Percentiles rank a stretch among this genome's conserved stretches.
These are phyloP conservation scores for Amphicarpaea edgeworthii DNA, from an alignment of 306 rosid genomes.

Conservation along the genomic window DNA sequence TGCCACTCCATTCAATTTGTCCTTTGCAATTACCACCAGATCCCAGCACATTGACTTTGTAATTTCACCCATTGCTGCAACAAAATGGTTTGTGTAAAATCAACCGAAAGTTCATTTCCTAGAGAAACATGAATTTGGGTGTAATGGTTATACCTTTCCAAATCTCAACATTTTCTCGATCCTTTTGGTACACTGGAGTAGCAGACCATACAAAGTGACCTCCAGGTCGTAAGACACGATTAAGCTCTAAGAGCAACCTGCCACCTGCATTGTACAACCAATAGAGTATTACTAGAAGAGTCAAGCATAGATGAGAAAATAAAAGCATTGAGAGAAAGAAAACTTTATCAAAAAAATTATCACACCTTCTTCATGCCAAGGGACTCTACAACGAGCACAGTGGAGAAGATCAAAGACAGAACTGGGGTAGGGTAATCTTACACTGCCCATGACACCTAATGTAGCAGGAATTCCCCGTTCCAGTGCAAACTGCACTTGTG, in stretches of 20 bases:
- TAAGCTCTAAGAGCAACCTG: conserved; percentile 78
- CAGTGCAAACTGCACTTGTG: conserved; percentile 90
- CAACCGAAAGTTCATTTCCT: conserved; percentile 2
- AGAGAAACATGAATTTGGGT: conserved; percentile 24
- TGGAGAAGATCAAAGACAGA: conserved; percentile 84
- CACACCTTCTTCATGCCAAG: conserved; percentile 92
- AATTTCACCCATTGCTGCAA: conserved; percentile 71
- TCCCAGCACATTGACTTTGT: conserved; percentile 92
- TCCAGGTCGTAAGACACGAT: conserved; percentile 90
- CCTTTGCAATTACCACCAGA: conserved; percentile 63
- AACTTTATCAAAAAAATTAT: not conserved
- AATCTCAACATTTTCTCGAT: conserved; percentile 73
- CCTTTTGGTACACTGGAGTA: conserved; percentile 85
- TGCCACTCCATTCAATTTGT: conserved; percentile 73
- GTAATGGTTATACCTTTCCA: conserved; percentile 70
- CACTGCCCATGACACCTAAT: conserved; percentile 82
- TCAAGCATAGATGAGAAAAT: conserved; percentile 4
- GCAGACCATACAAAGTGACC: conserved; percentile 97
- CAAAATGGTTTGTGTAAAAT: conserved; percentile 36
- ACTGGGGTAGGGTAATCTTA: conserved; percentile 79
- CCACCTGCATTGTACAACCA: conserved; percentile 66
- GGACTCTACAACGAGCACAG: conserved; percentile 97
- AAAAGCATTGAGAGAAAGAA: not conserved
- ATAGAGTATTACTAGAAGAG: conserved; percentile 34
- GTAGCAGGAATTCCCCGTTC: conserved; percentile 93